phyloP scores from a whole-genome alignment of 2,329 filamentous ascomycete genomes.

The Colletotrichum camelliae region DNA sequence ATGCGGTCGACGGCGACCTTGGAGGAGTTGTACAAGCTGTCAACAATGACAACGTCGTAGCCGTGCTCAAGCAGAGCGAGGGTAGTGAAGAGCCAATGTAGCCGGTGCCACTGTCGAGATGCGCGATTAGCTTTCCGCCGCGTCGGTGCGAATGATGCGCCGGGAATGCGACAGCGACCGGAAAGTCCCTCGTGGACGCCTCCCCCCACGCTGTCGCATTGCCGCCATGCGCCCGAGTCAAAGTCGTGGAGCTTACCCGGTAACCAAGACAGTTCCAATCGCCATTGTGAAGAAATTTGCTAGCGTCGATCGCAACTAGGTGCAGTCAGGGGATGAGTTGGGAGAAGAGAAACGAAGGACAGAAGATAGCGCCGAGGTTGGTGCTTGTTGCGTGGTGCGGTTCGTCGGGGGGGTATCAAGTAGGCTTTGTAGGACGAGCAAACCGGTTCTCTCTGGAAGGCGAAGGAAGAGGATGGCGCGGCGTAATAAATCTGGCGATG shows the following conservation, averaged over 20 bases:
- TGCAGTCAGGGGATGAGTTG: slow-evolving; percentile 1
- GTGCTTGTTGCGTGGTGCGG: background rate
- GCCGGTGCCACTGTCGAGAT: slow-evolving; percentile 79
- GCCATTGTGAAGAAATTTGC: slow-evolving; percentile 61
- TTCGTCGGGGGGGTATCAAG: slow-evolving; percentile 19
- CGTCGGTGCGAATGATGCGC: background rate
- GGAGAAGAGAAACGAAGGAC: background rate
- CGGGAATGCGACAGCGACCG: background rate
- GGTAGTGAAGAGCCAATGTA: slow-evolving; percentile 97
- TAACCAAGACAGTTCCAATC: slow-evolving; percentile 87
- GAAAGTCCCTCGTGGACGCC: background rate
- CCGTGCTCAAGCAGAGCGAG: slow-evolving; percentile 90
- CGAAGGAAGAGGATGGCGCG: background rate
- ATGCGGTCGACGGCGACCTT: slow-evolving; percentile 92
- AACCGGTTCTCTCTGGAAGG: background rate
- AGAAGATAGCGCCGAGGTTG: background rate
- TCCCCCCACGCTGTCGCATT: background rate
- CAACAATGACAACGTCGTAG: slow-evolving; percentile 96
- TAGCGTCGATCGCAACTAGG: slow-evolving; percentile 4
- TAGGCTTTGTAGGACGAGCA: slow-evolving; percentile 1
- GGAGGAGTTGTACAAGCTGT: slow-evolving; percentile 97
- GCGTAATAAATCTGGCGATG: slow-evolving; percentile 6
- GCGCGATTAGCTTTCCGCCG: slow-evolving; percentile 3
- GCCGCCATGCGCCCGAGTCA: background rate
- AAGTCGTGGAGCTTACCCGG: slow-evolving; percentile 70